Evolutionary conservation across 768 basidiomycete species (phyloP), one percentile per base, ranked within the genome.

Genomic region (Amanita jacksonii): DNA sequence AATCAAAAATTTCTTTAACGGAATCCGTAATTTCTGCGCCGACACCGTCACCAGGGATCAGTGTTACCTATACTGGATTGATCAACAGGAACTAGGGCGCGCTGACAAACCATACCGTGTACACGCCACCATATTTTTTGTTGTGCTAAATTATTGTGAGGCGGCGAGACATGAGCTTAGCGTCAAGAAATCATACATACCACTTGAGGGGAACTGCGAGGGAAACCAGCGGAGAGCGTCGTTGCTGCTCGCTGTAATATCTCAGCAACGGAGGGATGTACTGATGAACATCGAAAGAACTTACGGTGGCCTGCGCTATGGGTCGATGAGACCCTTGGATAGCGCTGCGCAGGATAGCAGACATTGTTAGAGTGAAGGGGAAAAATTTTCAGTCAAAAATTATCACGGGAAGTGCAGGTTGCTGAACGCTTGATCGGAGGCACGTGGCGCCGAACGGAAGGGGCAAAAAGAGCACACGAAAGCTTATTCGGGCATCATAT

Each of bases 1-100:
- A 76, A 62, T 94, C 90, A 59, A 99, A 99, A 60, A 99, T 93
- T 66, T 98, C 93, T 69, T 99, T 98, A 53, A 99, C 93, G 1
- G 91, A 93, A 66, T 94, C 89, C 48, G 94, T 90, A 59, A 99
- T 90, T 69, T 99, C 96, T 56, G 79, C 77, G 51, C 96, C 96
- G 57, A 99, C 83, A 69, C 96, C 96, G 59, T 99, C 96, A 52
- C 96, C 96, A 35, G 94, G 93, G 54, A 98, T 94, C 58, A 97
- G 80, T 47, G 93, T 97, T 54, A 96, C 90, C 88, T 91, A 61
- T 45, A 28, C 42, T 43, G 10, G 9, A 32, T 45, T 7, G 28
- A 20, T 16, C 12, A 38, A 19, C 13, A 25, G 24, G 13, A 12
- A 20, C 15, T 15, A 4, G 8, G 34, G 2, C 4, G 13, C 22